Conservation (phyloP, 1,284 basidiomycete genomes). For the Austroboletus novae-zelandiae region DNA sequence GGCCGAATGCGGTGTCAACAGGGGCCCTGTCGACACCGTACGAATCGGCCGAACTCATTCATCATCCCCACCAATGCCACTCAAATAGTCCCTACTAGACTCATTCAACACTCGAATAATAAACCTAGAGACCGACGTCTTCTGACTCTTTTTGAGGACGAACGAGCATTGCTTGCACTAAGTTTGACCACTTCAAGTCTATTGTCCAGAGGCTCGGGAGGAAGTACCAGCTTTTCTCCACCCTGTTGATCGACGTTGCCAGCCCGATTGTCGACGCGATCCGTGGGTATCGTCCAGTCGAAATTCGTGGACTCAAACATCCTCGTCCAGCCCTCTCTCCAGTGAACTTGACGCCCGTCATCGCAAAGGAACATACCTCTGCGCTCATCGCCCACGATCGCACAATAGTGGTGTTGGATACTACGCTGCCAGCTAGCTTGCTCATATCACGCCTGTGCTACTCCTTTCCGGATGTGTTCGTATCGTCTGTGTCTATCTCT, state of each 20-base stretch:
- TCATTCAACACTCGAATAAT: constrained; percentile 7
- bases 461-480: too few relatives aligned
- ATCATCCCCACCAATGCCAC: too few relatives aligned
- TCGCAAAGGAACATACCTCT: constrained; percentile 35
- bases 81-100: background rate
- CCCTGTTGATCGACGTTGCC: constrained; percentile 32
- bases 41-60: too few relatives aligned
- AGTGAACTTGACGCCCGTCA: constrained; percentile 43
- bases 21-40: too few relatives aligned
- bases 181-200: constrained; percentile 30
- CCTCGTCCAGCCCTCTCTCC: constrained; percentile 30
- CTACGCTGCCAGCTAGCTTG: too few relatives aligned
- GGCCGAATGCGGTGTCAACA: too few relatives aligned
- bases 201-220: constrained; percentile 29
- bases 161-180: constrained; percentile 22
- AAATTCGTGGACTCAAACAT: constrained; percentile 36
- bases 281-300: constrained; percentile 16
- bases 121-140: constrained; percentile 12
- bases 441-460: too few relatives aligned
- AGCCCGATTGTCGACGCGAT: constrained; percentile 24
- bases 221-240: constrained; percentile 27
- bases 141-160: constrained; percentile 11
- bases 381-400: too few relatives aligned
- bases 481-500: too few relatives aligned
- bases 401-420: too few relatives aligned